A percentile compares a stretch with the other conserved stretches of the same genome.
Conservation (phyloP, 2,329 filamentous ascomycete species). For the Amauroascus niger region DNA sequence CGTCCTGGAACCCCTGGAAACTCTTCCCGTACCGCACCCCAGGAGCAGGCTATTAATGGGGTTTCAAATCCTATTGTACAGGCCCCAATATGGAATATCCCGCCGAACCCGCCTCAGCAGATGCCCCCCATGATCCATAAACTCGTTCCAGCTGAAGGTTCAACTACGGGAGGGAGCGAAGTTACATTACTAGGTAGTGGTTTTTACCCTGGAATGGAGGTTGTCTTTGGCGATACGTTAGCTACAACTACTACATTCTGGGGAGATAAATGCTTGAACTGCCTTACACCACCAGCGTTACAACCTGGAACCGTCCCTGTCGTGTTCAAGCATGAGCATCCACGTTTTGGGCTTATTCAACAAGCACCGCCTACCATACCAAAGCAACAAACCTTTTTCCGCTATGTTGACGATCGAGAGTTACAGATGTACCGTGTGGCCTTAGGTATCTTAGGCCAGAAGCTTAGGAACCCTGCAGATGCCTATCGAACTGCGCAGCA, state of each 20-base stretch:
- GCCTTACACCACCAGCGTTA: constrained; percentile 61
- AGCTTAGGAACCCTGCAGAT: constrained; percentile 39
- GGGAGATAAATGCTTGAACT: constrained; percentile 71
- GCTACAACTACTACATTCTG: constrained; percentile 69
- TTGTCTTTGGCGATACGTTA: constrained; percentile 67
- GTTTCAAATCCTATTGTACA: constrained; percentile 37
- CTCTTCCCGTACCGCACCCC: constrained; percentile 28
- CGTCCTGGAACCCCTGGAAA: constrained; percentile 61
- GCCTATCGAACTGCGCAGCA: constrained; percentile 42
- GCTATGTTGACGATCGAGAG: constrained; percentile 51
- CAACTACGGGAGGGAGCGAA: constrained; percentile 73
- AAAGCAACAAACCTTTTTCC: constrained; percentile 52
- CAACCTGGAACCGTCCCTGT: constrained; percentile 61
- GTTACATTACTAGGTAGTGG: constrained; percentile 73
- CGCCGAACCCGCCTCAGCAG: constrained; percentile 43
- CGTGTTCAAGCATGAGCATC: constrained; percentile 51
- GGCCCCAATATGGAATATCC: constrained; percentile 44
- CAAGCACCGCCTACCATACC: constrained; percentile 36
- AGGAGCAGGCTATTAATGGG: constrained; percentile 26
- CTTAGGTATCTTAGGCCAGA: constrained; percentile 39
- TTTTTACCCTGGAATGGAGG: constrained; percentile 69
- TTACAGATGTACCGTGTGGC: constrained; percentile 40
- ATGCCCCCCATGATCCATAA: constrained; percentile 62
- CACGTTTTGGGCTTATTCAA: constrained; percentile 40
- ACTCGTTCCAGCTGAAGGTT: constrained; percentile 72